Base-by-base conservation (phyloP, 2,329 filamentous ascomycete genomes). In the Aureobasidium sp. region DNA sequence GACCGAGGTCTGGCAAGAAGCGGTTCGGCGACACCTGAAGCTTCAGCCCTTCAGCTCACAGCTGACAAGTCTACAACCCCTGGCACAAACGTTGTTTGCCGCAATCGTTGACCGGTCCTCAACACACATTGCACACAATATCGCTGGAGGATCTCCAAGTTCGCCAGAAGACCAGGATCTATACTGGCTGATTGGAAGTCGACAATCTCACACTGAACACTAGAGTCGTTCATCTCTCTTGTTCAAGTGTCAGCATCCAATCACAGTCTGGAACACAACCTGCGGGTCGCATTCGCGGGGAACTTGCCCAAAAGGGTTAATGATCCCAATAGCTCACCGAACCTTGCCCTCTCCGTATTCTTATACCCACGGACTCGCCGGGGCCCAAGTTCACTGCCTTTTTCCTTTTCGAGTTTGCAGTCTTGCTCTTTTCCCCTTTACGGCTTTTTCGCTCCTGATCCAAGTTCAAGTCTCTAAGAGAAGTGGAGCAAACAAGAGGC, bases 291-390 rank as follows among this genome's bases (percentile, higher is more conserved):
- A n/a, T 31, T 40, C 33, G 49, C 49, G 49, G 49, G 49, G 49
- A 37, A 52, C 44, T 31, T 24, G 14, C 56, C 56, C 31, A 59
- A 59, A 39, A 5, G 22, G 39, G 56, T 31, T 35, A 59, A 59
- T 39, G 56, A 33, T 59, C 54, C 29, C 49, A 31, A 47, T 47
- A 47, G 54, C 54, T 58, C 42, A 58, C n/a, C 17, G 40, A 35
- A 57, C 35, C 27, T 60, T 50, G 33, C 45, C 24, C 24, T 24
- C n/a, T 39, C 35, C 53, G 17, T 31, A 42, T 42, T 49, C 35
- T 49, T 60, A 60, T 60, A 60, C 44, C 44, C 57, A 49, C 57
- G 57, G 57, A 60, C 57, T 49, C 57, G 57, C 57, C 54, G 53
- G 53, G 40, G 53, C 24, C 17, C 39, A 57, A 27, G 39, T 59